A percentile compares a stretch with the other conserved stretches of the same genome.
These are phyloP conservation scores for Carex myosuroides DNA, from an alignment of 176 grass and related monocot genomes.

Conservation along the genomic window DNA sequence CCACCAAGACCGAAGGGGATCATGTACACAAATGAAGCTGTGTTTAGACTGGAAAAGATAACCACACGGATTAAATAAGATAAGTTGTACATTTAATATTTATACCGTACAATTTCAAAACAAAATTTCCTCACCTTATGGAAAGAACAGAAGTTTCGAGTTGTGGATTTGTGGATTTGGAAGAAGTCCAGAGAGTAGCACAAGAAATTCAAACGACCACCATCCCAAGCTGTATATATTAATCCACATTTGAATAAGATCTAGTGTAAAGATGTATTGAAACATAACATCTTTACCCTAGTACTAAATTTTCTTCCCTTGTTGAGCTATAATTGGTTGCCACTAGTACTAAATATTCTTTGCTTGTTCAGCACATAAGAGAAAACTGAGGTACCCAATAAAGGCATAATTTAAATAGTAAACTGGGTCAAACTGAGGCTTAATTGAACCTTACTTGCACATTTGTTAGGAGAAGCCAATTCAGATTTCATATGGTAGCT, in stretches of 20 bases:
- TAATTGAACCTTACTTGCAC: background rate
- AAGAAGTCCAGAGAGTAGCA: conserved; percentile 80
- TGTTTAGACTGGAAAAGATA: conserved; percentile 55
- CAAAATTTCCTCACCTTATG: conserved; percentile 33
- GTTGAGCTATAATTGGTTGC: background rate
- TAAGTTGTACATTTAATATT: conserved; percentile 3
- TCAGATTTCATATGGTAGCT: conserved; percentile 4
- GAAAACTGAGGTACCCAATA: background rate
- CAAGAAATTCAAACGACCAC: conserved; percentile 82
- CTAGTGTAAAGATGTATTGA: background rate
- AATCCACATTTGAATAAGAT: background rate
- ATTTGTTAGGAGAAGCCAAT: background rate
- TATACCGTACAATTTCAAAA: background rate
- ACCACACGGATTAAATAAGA: background rate
- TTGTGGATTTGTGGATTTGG: conserved; percentile 79
- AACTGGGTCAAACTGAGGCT: background rate
- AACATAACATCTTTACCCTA: background rate
- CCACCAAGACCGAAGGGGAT: conserved; percentile 67
- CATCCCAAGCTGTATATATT: conserved; percentile 52
- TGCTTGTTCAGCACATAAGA: background rate
- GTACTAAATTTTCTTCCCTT: background rate
- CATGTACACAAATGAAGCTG: conserved; percentile 43
- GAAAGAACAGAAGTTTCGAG: conserved; percentile 77
- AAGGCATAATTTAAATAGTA: background rate
- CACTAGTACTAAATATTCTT: background rate